Base-by-base conservation (phyloP, 352 stramenopile species). In the Globisporangium heterothallicum region DNA sequence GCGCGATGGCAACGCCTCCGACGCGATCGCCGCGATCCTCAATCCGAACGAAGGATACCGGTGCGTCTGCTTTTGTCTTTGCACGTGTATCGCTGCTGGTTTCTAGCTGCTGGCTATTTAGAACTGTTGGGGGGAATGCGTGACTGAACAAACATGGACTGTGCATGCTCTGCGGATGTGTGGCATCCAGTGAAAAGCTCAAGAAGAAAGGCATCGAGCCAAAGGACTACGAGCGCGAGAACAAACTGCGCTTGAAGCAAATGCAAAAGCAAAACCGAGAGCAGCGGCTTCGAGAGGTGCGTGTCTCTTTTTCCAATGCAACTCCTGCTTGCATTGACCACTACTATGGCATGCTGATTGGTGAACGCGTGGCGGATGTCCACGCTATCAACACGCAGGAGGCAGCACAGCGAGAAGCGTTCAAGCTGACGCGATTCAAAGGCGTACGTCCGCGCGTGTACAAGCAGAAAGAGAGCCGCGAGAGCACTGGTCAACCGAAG, bases 361-460 rank as follows among this genome's bases (percentile, higher is more conserved):
- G 10, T 16, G n/a, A 6, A 18, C 12, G 32, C 1, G 14, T 38
- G 5, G 32, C 16, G 30, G 9, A 18, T 38, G 24, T 29, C 32
- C 30, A n/a, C n/a, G 32, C 21, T 34, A 16, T 22, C 5, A 38
- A 12, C 8, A 24, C 38, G 25, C 45, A 85, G 74, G 72, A 74
- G 9, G 58, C 53, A 22, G 35, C 61, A 7, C 45, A 62, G 16
- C 69, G 59, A 3, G 63, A 86, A 43, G 60, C 63, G 8, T 89
- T 89, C 65, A 89, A 87, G 56, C 57, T 89, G 6, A 71, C 67
- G 29, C 76, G 60, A 47, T 89, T 89, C 49, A 87, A 87, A 59
- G 53, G 45, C 6, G 70, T 84, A 4, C 70, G 68, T 18, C 59
- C 78, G 26, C 69, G 74, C 22, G 70, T 86, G 1, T 81, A 65